Base-by-base conservation (phyloP, 2,329 filamentous ascomycete genomes). In the Apiospora sp. region DNA sequence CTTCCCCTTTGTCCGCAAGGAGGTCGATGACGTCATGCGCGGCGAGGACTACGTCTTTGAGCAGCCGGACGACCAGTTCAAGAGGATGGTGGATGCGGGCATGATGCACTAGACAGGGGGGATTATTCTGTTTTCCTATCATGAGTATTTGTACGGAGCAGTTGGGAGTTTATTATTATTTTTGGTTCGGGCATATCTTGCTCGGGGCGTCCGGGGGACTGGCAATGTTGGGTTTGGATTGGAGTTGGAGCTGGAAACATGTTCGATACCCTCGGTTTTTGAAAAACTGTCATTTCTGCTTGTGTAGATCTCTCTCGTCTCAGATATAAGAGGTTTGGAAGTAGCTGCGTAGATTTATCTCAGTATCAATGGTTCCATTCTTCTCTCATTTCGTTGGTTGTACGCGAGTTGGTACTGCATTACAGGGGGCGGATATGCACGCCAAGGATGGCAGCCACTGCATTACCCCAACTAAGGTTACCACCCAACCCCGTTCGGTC, bases 1-100 rank as follows among this genome's bases (percentile, higher is more conserved):
- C 41, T 91, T 87, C 76, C 89, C 89, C 0, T 83, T 88, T 69
- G 83, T 91, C 12, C 78, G 86, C 43, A 84, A 87, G 76, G 87
- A 90, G 79, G 82, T 90, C 1, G 88, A 90, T 75, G 83, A 87
- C 13, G 87, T 90, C 0, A 82, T 83, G 4, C 79, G 85, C 6
- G 85, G 85, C 0, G 79, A 81, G 68, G 71, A 70, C 2, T 87
- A 87, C 72, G 74, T 72, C 37, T 87, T 87, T 74, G 75, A 78
- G 34, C 83, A 86, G 78, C 86, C 86, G 1, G 70, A 82, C 5
- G 86, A 87, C 70, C 74, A 78, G 51, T 87, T 86, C 74, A 82
- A 81, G 73, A 54, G 49, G 12, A 83, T 87, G 83, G 82, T 85
- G 27, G 68, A 51, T 24, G 30, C 19, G 10, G 68, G 68, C 34